Base-by-base conservation (phyloP, 2,329 filamentous ascomycete species). In the Ceratocystis lukuohia region DNA sequence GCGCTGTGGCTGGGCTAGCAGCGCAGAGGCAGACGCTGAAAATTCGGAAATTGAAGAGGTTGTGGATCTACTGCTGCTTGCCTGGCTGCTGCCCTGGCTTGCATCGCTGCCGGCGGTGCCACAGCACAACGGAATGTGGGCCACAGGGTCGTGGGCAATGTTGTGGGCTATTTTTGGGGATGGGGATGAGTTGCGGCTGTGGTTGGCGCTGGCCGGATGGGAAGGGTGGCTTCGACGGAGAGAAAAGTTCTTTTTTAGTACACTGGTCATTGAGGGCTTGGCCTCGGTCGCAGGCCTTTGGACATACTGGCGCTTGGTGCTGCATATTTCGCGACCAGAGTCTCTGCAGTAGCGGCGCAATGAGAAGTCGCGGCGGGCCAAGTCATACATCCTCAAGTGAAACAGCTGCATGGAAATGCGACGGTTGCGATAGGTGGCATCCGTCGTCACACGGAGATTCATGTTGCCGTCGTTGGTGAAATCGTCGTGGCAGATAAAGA, bases 371-470 rank as follows among this genome's bases (percentile, higher is more conserved):
- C 94, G 85, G 71, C 85, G 86, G 72, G 85, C 86, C 66, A 97
- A 79, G 75, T 97, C 91, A 74, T 96, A 87, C 91, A 99, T 96
- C 72, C 91, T 88, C 68, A 97, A 80, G 75, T 99, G 93, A 76
- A 96, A 97, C 61, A 99, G 85, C 74, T 87, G 84, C 10, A 85
- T 77, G 4, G 86, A 89, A 71, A 88, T 83, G 71, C 85, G 84
- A 69, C 85, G 83, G 69, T 83, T 83, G 50, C 82, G 82, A 30
- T 82, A 80, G 59, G 89, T 83, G 69, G 88, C 80, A 30, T 68
- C 67, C 5, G 90, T 93, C 74, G 96, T 92, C 67, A 97, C 82
- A 41, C 92, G 87, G 67, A 99, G 81, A 74, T 97, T 97, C 91
- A 96, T 95, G 79, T 96, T 96, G 45, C 93, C 93, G 74, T 99